Evolutionary conservation across 257 asterid species (phyloP), one percentile per base, ranked within the genome.

Genomic region (Jacaranda copaia): DNA sequence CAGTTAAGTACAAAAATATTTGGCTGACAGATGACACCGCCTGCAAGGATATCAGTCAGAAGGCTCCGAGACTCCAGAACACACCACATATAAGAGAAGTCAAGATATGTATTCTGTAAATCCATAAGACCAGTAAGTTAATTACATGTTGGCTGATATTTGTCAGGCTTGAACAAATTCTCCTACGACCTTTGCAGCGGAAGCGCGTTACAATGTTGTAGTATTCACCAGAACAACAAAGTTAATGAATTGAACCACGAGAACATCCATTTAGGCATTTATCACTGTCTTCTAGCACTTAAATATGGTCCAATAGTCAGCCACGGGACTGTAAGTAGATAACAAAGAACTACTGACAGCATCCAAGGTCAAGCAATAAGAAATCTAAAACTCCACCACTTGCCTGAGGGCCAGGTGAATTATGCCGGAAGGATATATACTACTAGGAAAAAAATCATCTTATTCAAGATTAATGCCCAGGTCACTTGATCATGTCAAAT

Each of bases 321-420:
- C 68, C 51, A 38, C 40, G 77, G 32, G 15, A 76, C 79, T 71
- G 70, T 55, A 71, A 43, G 80, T 70, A 56, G 82, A 78, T 78
- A 88, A 77, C 80, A 80, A 70, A 43, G 77, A 77, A 80, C 82
- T 79, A 81, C 80, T 71, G 84, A 80, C 87, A 84, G 77, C 25
- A 49, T 62, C 51, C 61, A 11, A 11, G 20, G 62, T 25, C 32
- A 68, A 74, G 42, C 15, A 3, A 20, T n/a, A 7, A 66, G 40
- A 60, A 61, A 61, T 39, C 1, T 40, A 38, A 61, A 76, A 70
- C 64, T 52, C 67, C 55, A 48, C 82, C 73, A 53, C 67, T 16
- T 36, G 39, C 56, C 71, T 15, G 5, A 49, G 20, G 71, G n/a
- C 36, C 5, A 5, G 53, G 67, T 52, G 58, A 13, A 68, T 3